Percentiles rank a stretch among this genome's conserved stretches.
Conservation (phyloP, 257 asterid species). For the Nemophila menziesii region DNA sequence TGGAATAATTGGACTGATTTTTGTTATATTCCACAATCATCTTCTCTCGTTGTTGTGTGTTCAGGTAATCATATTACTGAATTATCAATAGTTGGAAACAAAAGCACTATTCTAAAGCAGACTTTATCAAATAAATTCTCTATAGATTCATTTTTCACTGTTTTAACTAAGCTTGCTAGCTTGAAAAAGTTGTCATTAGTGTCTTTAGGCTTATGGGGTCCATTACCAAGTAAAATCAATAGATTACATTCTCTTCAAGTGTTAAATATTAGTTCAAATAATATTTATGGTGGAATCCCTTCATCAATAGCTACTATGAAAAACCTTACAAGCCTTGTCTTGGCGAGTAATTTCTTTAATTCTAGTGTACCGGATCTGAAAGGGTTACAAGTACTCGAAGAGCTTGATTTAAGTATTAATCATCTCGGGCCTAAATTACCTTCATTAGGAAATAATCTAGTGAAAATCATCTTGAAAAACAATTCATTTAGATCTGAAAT, state of each 20-base stretch:
- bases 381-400: slow-evolving; percentile 34
- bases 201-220: slow-evolving; percentile 76
- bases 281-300: slow-evolving; percentile 54
- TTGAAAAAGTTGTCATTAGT: slow-evolving; percentile 57
- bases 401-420: slow-evolving; percentile 64
- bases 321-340: slow-evolving; percentile 40
- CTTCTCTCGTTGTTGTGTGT: slow-evolving; percentile 53
- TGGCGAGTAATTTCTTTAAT: slow-evolving; percentile 56
- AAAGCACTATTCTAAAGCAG: slow-evolving; percentile 23
- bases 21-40: slow-evolving; percentile 43
- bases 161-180: slow-evolving; percentile 56
- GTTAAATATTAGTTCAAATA: slow-evolving; percentile 60
- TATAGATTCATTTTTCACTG: slow-evolving; percentile 75
- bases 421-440: slow-evolving; percentile 60
- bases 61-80: slow-evolving; percentile 59
- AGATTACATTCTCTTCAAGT: slow-evolving; percentile 56
- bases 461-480: slow-evolving; percentile 28
- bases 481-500: slow-evolving; percentile 66
- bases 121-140: slow-evolving; percentile 54
- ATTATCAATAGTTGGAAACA: slow-evolving; percentile 66
- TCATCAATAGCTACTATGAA: slow-evolving; percentile 37
- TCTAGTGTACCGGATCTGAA: slow-evolving; percentile 69
- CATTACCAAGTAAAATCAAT: slow-evolving; percentile 55
- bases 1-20: slow-evolving; percentile 89
- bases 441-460: slow-evolving; percentile 37